Percentiles rank a stretch among this genome's conserved stretches.
phyloP scores from a whole-genome alignment of 1,139 yeast genomes.

The Kurtzmaniella quercitrusa region DNA sequence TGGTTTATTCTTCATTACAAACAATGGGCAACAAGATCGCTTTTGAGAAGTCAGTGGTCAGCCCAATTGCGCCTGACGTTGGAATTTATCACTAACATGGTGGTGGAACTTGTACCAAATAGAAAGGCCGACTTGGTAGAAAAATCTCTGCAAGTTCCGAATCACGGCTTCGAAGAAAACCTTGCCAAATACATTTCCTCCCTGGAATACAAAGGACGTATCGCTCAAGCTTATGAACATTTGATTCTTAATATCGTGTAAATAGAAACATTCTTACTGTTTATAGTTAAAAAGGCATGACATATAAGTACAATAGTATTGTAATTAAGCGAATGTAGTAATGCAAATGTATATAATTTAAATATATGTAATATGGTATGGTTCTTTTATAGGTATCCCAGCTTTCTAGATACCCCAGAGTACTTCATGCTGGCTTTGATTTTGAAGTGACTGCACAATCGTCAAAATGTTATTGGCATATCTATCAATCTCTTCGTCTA shows the following conservation, averaged over 20 bases:
- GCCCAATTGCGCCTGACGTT: slow-evolving; percentile 37
- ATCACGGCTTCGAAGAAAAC: slow-evolving; percentile 7
- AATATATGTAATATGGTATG: background rate
- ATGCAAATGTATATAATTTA: too few relatives aligned
- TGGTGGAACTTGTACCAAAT: slow-evolving; percentile 35
- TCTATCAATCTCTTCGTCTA: slow-evolving; percentile 6
- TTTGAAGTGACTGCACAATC: slow-evolving; percentile 5
- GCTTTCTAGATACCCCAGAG: slow-evolving; percentile 4
- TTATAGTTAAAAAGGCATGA: too few relatives aligned
- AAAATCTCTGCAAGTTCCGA: slow-evolving; percentile 2
- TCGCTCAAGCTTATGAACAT: background rate
- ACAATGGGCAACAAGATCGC: slow-evolving; percentile 44
- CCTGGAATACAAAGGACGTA: background rate
- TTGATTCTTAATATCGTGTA: slow-evolving; percentile 1
- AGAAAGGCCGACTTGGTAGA: slow-evolving; percentile 20
- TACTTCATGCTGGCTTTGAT: slow-evolving; percentile 2
- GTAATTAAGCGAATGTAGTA: too few relatives aligned
- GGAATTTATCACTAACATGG: slow-evolving; percentile 35
- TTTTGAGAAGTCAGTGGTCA: slow-evolving; percentile 41
- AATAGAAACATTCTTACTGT: background rate
- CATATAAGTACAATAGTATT: too few relatives aligned
- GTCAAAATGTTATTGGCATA: slow-evolving; percentile 6
- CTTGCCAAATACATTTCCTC: background rate
- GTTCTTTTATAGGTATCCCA: background rate
- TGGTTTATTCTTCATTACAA: slow-evolving; percentile 55